phyloP scores from a whole-genome alignment of 768 basidiomycete species.

The Botryobasidium botryosum region DNA sequence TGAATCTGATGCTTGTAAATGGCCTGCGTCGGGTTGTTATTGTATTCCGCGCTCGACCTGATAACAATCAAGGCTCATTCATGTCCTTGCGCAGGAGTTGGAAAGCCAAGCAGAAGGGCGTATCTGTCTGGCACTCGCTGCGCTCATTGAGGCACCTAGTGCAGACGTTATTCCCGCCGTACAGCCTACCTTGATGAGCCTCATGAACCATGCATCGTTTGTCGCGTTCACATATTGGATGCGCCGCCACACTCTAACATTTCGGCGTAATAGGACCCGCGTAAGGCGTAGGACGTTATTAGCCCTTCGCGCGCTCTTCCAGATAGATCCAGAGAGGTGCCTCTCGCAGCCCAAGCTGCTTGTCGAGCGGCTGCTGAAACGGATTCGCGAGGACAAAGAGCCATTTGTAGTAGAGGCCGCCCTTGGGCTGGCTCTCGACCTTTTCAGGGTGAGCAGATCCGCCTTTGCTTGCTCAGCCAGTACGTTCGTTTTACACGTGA shows the following conservation, averaged over 20 bases:
- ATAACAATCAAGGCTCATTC: background rate
- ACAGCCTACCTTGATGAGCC: slow-evolving; percentile 41
- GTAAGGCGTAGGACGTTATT: slow-evolving; percentile 47
- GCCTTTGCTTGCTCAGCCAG: background rate
- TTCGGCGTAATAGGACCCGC: slow-evolving; percentile 23
- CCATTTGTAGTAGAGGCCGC: slow-evolving; percentile 29
- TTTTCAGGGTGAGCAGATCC: too few species aligned
- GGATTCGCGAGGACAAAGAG: slow-evolving; percentile 27
- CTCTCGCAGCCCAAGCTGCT: background rate
- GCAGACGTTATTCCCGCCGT: slow-evolving; percentile 64
- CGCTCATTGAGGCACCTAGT: slow-evolving; percentile 40
- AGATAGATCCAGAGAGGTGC: slow-evolving; percentile 23
- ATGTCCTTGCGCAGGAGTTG: slow-evolving; percentile 38
- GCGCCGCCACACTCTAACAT: background rate
- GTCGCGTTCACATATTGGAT: slow-evolving; percentile 23
- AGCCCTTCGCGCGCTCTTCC: slow-evolving; percentile 38
- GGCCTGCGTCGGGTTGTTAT: slow-evolving; percentile 56
- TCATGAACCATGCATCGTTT: slow-evolving; percentile 63
- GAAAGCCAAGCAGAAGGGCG: slow-evolving; percentile 37
- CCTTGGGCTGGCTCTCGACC: background rate
- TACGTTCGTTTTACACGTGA: background rate
- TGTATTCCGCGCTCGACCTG: background rate
- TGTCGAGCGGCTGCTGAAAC: too few species aligned
- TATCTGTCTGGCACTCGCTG: slow-evolving; percentile 58
- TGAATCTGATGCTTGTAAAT: slow-evolving; percentile 72